Percentiles rank a stretch among this genome's conserved stretches.
phyloP scores from a whole-genome alignment of 2,329 filamentous ascomycete species.

The Tolypocladium album region DNA sequence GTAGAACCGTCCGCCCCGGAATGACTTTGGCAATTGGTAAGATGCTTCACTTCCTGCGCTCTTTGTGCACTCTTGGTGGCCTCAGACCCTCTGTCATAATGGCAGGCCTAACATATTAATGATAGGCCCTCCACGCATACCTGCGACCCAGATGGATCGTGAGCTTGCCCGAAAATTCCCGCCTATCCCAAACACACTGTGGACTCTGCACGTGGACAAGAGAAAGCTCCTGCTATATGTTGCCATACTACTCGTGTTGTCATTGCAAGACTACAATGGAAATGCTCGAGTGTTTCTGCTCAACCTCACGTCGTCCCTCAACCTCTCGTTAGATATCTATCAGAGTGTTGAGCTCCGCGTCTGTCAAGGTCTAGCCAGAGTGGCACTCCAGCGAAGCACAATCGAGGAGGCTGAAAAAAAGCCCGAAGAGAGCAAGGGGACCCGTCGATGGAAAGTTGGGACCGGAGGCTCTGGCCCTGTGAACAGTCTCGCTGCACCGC shows the following conservation, averaged over 20 bases:
- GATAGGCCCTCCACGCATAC: constrained; percentile 27
- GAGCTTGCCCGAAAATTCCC: constrained; percentile 41
- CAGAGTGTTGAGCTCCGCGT: constrained; percentile 65
- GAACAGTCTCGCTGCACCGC: constrained; percentile 63
- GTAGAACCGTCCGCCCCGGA: constrained; percentile 14
- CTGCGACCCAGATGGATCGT: constrained; percentile 33
- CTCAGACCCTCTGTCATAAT: neutral
- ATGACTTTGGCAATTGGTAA: constrained; percentile 25
- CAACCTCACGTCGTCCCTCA: constrained; percentile 58
- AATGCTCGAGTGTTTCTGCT: constrained; percentile 64
- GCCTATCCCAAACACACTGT: constrained; percentile 50
- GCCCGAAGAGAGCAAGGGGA: constrained; percentile 50
- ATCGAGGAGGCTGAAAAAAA: constrained; percentile 20
- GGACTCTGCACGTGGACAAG: constrained; percentile 47
- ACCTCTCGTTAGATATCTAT: constrained; percentile 53
- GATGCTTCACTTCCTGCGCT: constrained; percentile 3
- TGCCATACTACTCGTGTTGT: constrained; percentile 61
- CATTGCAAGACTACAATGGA: constrained; percentile 65
- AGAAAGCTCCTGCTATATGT: constrained; percentile 60
- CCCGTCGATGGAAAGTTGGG: constrained; percentile 64
- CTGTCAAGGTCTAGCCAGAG: constrained; percentile 61
- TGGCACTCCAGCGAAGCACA: constrained; percentile 42
- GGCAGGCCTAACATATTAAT: neutral
- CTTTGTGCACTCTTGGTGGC: neutral
- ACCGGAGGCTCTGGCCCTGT: constrained; percentile 33